phyloP scores from a whole-genome alignment of 2,329 filamentous ascomycete genomes.

The Neoascochyta sp. region DNA sequence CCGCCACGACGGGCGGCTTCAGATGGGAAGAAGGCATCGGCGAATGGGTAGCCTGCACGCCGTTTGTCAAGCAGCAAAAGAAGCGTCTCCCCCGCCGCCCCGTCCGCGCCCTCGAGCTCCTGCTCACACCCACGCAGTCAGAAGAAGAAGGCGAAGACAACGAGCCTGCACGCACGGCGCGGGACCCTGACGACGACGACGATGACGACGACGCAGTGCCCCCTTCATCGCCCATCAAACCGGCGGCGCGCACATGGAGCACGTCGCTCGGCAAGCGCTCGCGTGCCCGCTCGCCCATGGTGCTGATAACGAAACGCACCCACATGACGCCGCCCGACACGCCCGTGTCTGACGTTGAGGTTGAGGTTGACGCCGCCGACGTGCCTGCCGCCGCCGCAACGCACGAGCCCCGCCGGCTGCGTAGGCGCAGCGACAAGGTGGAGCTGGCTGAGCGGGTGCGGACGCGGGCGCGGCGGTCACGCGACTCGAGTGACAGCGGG shows the following conservation, averaged over 20 bases:
- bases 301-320: constrained; percentile 25
- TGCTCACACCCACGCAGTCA: constrained; percentile 29
- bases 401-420: constrained; percentile 3
- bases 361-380: too few species aligned
- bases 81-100: constrained; percentile 13
- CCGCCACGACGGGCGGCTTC: constrained; percentile 25
- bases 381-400: constrained; percentile 17
- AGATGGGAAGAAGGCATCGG: constrained; percentile 46
- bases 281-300: constrained; percentile 23
- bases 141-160: constrained; percentile 11
- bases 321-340: constrained; percentile 16
- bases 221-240: constrained; percentile 28
- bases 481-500: constrained; percentile 12
- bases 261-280: constrained; percentile 21
- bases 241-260: constrained; percentile 4
- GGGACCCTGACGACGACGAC: constrained; percentile 4
- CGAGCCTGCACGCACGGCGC: background rate
- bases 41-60: constrained; percentile 46
- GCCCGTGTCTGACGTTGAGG: constrained; percentile 9
- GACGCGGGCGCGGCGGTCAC: constrained; percentile 11
- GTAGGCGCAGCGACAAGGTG: constrained; percentile 8
- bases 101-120: constrained; percentile 17
- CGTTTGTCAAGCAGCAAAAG: constrained; percentile 26
- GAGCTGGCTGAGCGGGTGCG: constrained; percentile 4
- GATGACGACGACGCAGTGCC: constrained; percentile 15